Base-by-base conservation (phyloP, 2,329 filamentous ascomycete genomes). In the Myriosclerotinia curreyana region DNA sequence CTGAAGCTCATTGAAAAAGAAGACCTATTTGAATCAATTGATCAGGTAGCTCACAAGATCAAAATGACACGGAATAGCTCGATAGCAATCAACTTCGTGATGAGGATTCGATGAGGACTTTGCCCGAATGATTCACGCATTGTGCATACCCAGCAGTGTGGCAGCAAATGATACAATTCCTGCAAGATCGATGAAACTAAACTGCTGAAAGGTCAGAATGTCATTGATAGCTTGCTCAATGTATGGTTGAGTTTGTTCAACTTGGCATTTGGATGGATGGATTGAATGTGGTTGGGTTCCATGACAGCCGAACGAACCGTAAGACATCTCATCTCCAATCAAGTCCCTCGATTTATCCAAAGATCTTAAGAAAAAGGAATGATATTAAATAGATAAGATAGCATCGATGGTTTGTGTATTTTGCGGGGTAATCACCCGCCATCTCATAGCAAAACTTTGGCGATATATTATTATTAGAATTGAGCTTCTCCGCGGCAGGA, bases 301-400 rank as follows among this genome's bases (percentile, higher is more conserved):
- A 56, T 56, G 22, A 25, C 40, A 58, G 54, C 40, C 40, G 54
- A 58, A 34, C 25, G 40, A 34, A 34, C 54, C 40, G 54, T 44
- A 46, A 58, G 28, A 58, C 40, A 58, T 46, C 40, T 58, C 40
- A 58, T 46, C 40, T 58, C 54, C 54, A 58, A 58, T 58, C 40
- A 46, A 17, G 22, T 17, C 11, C n/a, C 31, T 31, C 22, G 2
- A 46, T 34, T 34, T 15, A 31, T 9, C 25, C 28, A 34, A 58
- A 58, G 40, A 58, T 58, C 40, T 58, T n/a, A 46, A 44, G 20
- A 34, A 14, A 17, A 34, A 44, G 38, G 28, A 46, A 31, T 31
- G n/a, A n/a, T n/a, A n/a, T n/a, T n/a, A n/a, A n/a, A n/a, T 31
- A 31, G 54, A 58, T 58, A 58, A 58, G 40, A 58, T 58, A 58